Percentiles rank a stretch among this genome's conserved stretches.
phyloP scores from a whole-genome alignment of 202 grass and related monocot species.

The Saccharum hybrid region DNA sequence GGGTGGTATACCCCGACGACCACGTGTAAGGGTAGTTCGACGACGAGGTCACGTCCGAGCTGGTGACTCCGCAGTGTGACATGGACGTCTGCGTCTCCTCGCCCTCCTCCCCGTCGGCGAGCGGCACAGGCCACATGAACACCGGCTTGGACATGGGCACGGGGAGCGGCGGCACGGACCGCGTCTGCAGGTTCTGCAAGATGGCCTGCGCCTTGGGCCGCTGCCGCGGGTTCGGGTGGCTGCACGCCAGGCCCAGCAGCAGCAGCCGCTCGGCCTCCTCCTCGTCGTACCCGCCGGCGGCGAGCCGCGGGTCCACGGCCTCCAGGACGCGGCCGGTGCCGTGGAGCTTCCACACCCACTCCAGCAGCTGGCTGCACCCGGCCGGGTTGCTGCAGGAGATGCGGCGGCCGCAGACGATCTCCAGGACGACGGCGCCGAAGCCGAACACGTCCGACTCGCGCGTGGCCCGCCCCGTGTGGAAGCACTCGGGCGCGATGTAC shows the following conservation, averaged over 20 bases:
- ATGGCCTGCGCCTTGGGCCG: constrained; percentile 60
- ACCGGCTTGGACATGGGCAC: constrained; percentile 72
- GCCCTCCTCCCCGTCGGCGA: constrained; percentile 34
- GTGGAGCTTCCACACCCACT: constrained; percentile 72
- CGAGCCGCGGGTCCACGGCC: constrained; percentile 56
- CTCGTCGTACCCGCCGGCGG: constrained; percentile 37
- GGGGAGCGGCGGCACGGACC: constrained; percentile 44
- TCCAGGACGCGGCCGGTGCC: constrained; percentile 56
- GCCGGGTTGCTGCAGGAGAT: constrained; percentile 53
- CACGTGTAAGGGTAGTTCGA: constrained; percentile 50
- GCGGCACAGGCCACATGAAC: constrained; percentile 68
- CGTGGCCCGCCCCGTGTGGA: constrained; percentile 78
- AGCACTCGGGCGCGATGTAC: constrained; percentile 90
- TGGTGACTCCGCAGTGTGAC: not conserved
- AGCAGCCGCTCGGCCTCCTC: constrained; percentile 67
- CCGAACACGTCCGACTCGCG: constrained; percentile 82
- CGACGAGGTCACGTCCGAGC: constrained; percentile 25
- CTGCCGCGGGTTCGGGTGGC: constrained; percentile 72
- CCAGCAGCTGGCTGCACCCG: constrained; percentile 67
- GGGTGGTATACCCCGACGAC: constrained; percentile 59
- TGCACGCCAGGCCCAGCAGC: constrained; percentile 82
- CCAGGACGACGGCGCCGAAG: constrained; percentile 71
- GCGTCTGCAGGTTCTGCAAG: constrained; percentile 58
- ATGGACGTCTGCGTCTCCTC: constrained; percentile 37
- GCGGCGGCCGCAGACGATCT: constrained; percentile 66